phyloP scores from a whole-genome alignment of 768 basidiomycete genomes.

The Naematelia encephala region DNA sequence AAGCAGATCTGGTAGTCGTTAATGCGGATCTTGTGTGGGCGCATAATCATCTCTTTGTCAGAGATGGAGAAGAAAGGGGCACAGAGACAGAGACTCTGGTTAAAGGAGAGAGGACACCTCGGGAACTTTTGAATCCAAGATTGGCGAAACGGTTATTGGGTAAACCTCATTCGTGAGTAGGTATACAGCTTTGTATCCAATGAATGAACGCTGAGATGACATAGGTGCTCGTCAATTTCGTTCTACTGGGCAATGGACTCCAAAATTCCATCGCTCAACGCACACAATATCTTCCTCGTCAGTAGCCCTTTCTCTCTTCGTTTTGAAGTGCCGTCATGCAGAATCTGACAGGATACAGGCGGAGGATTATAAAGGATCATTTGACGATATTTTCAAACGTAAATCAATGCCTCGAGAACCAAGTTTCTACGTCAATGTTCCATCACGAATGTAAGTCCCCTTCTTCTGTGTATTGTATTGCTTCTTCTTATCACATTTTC shows the following conservation, averaged over 20 bases:
- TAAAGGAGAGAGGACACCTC: slow-evolving; percentile 7
- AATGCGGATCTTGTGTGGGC: slow-evolving; percentile 55
- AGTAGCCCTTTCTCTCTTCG: slow-evolving; percentile 7
- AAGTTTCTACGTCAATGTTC: slow-evolving; percentile 55
- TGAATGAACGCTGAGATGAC: not conserved
- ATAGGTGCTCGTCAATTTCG: slow-evolving; percentile 52
- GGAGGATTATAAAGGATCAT: slow-evolving; percentile 53
- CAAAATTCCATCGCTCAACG: slow-evolving; percentile 45
- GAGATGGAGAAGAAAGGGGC: slow-evolving; percentile 10
- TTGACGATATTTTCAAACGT: slow-evolving; percentile 54
- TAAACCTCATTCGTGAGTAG: slow-evolving; percentile 44
- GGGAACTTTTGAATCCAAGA: slow-evolving; percentile 28
- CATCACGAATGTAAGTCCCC: slow-evolving; percentile 44
- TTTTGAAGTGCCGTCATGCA: not conserved
- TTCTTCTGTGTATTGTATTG: not conserved
- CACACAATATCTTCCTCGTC: slow-evolving; percentile 54
- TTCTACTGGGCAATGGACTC: slow-evolving; percentile 55
- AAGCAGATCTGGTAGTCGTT: slow-evolving; percentile 52
- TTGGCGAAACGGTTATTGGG: slow-evolving; percentile 34
- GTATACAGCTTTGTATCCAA: not conserved
- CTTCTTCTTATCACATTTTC: too few species aligned
- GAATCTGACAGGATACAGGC: slow-evolving; percentile 39
- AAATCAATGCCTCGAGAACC: slow-evolving; percentile 53
- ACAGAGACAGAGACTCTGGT: not conserved
- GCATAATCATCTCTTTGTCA: slow-evolving; percentile 50